phyloP scores from a whole-genome alignment of 495 filamentous ascomycete genomes.

The Hypoxylon crocopeplum region DNA sequence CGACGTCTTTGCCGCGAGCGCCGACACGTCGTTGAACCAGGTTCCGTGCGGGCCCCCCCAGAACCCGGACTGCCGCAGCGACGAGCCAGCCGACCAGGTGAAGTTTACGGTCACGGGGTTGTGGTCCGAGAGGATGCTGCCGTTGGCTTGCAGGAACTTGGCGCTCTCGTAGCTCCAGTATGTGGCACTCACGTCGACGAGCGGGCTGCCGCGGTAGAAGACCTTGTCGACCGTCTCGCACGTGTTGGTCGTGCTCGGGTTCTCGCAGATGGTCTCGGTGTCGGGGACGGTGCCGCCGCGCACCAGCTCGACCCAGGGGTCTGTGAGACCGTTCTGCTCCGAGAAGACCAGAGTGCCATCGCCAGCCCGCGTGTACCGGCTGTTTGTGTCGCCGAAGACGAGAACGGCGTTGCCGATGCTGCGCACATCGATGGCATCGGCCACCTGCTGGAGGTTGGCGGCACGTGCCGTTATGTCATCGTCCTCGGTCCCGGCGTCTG shows the following conservation, averaged over 20 bases:
- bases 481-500: constrained; percentile 63
- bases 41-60: constrained; percentile 60
- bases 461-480: constrained; percentile 58
- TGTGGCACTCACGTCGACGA: constrained; percentile 51
- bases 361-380: constrained; percentile 58
- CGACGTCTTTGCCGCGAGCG: constrained; percentile 37
- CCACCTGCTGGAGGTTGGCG: constrained; percentile 62
- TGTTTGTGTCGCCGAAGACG: constrained; percentile 66
- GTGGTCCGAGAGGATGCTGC: constrained; percentile 65
- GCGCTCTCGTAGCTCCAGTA: constrained; percentile 56
- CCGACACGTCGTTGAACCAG: constrained; percentile 63
- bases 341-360: constrained; percentile 59
- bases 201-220: constrained; percentile 59
- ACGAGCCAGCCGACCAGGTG: constrained; percentile 51
- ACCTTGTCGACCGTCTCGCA: constrained; percentile 73
- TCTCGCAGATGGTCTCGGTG: constrained; percentile 54
- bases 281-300: constrained; percentile 53
- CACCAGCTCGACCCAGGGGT: constrained; percentile 61
- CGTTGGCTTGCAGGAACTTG: constrained; percentile 59
- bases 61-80: constrained; percentile 54
- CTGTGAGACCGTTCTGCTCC: constrained; percentile 52
- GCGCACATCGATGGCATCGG: constrained; percentile 57
- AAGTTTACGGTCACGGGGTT: constrained; percentile 65
- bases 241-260: constrained; percentile 52
- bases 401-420: constrained; percentile 64